Conservation (phyloP, 306 rosid species). For the Citrullus amarus region DNA sequence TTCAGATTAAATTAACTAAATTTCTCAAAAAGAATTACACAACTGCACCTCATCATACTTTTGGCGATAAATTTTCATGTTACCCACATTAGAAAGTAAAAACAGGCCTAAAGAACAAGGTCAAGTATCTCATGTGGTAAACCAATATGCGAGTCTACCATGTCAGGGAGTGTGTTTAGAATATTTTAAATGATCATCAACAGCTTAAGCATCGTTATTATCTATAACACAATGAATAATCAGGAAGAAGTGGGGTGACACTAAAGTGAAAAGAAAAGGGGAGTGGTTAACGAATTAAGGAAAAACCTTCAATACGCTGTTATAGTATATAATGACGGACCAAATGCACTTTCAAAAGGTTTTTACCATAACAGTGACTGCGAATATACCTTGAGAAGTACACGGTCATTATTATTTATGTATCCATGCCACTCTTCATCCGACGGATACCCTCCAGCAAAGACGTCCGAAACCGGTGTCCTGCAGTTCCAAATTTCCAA, state of each 20-base stretch:
- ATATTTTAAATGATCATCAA: neutral
- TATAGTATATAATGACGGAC: neutral
- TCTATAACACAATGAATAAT: neutral
- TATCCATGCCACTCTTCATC: constrained; percentile 97
- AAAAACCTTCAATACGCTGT: neutral
- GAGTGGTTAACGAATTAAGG: neutral
- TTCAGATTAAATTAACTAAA: constrained; percentile 1
- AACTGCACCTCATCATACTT: neutral
- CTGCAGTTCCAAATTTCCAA: constrained; percentile 23
- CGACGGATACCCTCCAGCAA: constrained; percentile 57
- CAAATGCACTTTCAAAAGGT: neutral
- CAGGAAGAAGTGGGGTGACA: neutral
- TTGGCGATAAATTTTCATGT: neutral
- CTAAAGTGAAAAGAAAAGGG: neutral
- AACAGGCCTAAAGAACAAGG: neutral
- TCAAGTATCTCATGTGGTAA: neutral
- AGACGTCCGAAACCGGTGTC: constrained; percentile 51
- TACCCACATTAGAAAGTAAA: neutral
- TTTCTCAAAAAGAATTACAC: neutral
- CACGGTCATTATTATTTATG: constrained; percentile 82
- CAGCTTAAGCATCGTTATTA: neutral
- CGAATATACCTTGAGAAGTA: constrained; percentile 67
- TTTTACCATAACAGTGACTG: neutral
- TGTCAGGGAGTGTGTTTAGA: neutral
- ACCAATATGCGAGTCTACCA: neutral